Percentiles rank a stretch among this genome's conserved stretches.
Conservation (phyloP, 2,329 filamentous ascomycete genomes). For the Colletotrichum sp. region DNA sequence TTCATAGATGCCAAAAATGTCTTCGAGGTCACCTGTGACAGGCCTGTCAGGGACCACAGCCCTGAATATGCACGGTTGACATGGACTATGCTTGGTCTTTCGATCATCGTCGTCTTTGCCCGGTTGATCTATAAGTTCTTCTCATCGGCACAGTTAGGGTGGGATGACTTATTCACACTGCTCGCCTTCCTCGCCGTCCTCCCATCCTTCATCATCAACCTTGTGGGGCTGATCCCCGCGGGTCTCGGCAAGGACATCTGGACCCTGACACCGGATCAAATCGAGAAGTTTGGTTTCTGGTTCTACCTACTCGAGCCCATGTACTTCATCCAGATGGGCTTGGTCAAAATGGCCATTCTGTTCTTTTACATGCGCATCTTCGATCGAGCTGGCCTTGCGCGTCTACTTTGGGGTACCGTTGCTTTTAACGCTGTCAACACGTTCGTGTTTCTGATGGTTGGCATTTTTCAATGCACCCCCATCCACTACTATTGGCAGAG, state of each 20-base stretch:
- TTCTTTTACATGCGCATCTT: conserved; percentile 49
- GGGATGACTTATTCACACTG: conserved; percentile 34
- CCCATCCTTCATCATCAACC: conserved; percentile 26
- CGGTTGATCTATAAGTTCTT: conserved; percentile 34
- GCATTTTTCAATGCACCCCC: conserved; percentile 43
- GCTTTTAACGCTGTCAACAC: conserved; percentile 34
- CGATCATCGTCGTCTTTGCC: conserved; percentile 32
- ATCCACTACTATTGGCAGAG: conserved; percentile 43
- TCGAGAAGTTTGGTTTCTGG: conserved; percentile 28
- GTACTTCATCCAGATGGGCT: conserved; percentile 41
- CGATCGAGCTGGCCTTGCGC: conserved; percentile 30
- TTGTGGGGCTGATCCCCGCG: conserved; percentile 25
- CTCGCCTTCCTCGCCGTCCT: conserved; percentile 24
- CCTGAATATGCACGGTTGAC: neutral
- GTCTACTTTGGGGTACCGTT: conserved; percentile 35
- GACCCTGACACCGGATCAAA: conserved; percentile 28
- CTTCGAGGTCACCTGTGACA: conserved; percentile 5
- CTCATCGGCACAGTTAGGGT: conserved; percentile 27
- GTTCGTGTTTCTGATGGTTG: conserved; percentile 33
- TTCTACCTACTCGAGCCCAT: conserved; percentile 40
- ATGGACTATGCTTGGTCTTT: conserved; percentile 1
- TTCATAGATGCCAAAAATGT: neutral
- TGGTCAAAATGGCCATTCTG: conserved; percentile 45
- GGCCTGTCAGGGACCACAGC: conserved; percentile 4
- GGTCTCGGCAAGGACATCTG: conserved; percentile 39